Evolutionary conservation across 2,329 filamentous ascomycete species (phyloP), one percentile per base, ranked within the genome.

Genomic region (Ceratocystis smalleyi): DNA sequence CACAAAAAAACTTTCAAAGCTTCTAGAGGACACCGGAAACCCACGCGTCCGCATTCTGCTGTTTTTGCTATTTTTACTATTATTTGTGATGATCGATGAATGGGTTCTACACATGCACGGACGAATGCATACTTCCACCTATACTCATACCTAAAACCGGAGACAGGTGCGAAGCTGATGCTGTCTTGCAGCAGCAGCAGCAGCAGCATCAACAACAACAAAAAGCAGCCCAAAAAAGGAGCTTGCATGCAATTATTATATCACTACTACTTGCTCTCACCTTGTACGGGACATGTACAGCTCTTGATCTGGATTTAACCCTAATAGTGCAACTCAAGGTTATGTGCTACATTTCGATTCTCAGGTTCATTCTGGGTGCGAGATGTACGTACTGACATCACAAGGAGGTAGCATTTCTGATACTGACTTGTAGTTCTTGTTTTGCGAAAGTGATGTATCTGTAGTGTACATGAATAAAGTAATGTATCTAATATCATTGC

Each of bases 1-100:
- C 59, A 67, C 59, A 65, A 67, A 66, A 66, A 67, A 67, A 67
- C 64, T 54, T 67, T 62, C 64, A 64, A 67, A 55, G 40, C 57
- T 64, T 64, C 61, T 66, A 61, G 61, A 64, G 65, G 65, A 64
- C 65, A 66, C 62, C 64, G 65, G 59, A 66, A 51, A 7, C 45
- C 45, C 64, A 59, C 40, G 59, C 51, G 55, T 64, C 62, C 62
- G 27, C 62, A 43, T 43, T 64, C 59, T 49, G 63, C 63, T 64
- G 24, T 61, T 55, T 59, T 62, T 51, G 15, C 59, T 63, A 40
- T 65, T 51, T 43, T 59, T 67, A 60, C 43, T 60, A 51, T 27
- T 62, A 40, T 40, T 57, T 49, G 65, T 66, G 65, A 66, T 57
- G 62, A 64, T 64, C 61, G 62, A 64, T 64, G 40, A 66, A 57